These are phyloP conservation scores for Lactarius deliciosus DNA, from an alignment of 768 basidiomycete genomes.

Conservation along the genomic window DNA sequence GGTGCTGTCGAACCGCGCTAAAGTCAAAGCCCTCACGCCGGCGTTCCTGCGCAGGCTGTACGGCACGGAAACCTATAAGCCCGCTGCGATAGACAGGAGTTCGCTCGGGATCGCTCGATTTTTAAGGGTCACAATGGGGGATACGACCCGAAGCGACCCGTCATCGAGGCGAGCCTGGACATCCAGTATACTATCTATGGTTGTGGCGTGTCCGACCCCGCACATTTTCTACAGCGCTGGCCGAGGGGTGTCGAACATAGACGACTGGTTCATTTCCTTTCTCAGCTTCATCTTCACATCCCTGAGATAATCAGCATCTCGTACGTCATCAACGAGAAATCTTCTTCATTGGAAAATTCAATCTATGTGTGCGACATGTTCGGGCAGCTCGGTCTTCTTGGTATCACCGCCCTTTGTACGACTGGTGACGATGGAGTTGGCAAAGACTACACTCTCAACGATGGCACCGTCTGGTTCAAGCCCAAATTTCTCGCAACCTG, in stretches of 20 bases:
- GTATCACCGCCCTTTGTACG: background rate
- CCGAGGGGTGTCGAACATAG: too few species aligned
- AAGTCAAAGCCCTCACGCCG: background rate
- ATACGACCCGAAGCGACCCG: background rate
- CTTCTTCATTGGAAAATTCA: background rate
- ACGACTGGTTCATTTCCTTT: background rate
- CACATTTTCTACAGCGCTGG: background rate
- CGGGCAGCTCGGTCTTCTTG: background rate
- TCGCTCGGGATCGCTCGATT: background rate
- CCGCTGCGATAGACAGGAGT: background rate
- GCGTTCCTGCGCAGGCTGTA: background rate
- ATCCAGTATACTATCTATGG: background rate
- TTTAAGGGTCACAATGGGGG: background rate
- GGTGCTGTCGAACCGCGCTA: background rate
- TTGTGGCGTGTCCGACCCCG: background rate
- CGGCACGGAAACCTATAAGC: background rate
- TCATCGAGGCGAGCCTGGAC: background rate
- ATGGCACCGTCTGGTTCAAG: background rate
- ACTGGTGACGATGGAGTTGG: background rate
- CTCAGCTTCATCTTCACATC: background rate
- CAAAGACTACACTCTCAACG: background rate
- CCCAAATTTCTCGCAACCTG: background rate
- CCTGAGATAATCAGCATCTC: background rate
- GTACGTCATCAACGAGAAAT: background rate
- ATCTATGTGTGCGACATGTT: background rate